Evolutionary conservation across 352 stramenopile species (phyloP).

Genomic region (Pythium pyrilobum): DNA sequence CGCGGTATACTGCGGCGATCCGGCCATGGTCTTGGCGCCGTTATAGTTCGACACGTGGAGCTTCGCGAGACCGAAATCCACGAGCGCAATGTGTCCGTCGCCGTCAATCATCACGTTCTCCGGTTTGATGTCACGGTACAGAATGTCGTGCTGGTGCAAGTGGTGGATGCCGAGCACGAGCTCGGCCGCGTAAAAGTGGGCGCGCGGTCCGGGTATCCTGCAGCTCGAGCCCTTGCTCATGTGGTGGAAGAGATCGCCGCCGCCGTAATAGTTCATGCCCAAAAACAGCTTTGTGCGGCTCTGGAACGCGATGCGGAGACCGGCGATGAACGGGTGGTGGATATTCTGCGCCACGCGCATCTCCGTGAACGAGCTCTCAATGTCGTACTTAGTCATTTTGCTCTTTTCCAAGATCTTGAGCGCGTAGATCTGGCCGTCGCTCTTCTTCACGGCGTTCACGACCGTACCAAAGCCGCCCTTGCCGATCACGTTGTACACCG

Average conservation of each 20-base stretch:
- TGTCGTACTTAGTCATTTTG: conserved; percentile 89
- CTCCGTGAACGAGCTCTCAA: conserved; percentile 86
- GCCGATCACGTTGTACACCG: conserved; percentile 87
- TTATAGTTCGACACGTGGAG: conserved; percentile 89
- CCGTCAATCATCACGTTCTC: conserved; percentile 96
- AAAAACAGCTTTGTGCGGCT: conserved; percentile 83
- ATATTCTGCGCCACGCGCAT: conserved; percentile 88
- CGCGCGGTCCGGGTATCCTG: conserved; percentile 71
- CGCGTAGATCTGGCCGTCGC: conserved; percentile 87
- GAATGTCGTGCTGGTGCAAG: conserved; percentile 92
- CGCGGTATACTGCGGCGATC: conserved; percentile 84
- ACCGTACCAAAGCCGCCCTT: conserved; percentile 86
- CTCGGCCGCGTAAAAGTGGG: conserved; percentile 92
- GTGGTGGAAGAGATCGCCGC: conserved; percentile 84
- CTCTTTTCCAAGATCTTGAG: conserved; percentile 89
- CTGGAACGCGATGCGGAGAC: conserved; percentile 84
- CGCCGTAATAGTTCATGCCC: conserved; percentile 86
- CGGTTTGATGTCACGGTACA: conserved; percentile 96
- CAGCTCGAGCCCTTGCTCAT: conserved; percentile 88
- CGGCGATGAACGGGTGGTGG: conserved; percentile 84
- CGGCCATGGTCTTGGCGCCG: conserved; percentile 85
- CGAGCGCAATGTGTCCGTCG: conserved; percentile 93
- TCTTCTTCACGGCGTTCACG: conserved; percentile 89
- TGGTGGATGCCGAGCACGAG: conserved; percentile 91
- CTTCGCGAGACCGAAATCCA: conserved; percentile 95